Conservation (phyloP, 2,329 filamentous ascomycete genomes). For the Remersonia thermophila region DNA sequence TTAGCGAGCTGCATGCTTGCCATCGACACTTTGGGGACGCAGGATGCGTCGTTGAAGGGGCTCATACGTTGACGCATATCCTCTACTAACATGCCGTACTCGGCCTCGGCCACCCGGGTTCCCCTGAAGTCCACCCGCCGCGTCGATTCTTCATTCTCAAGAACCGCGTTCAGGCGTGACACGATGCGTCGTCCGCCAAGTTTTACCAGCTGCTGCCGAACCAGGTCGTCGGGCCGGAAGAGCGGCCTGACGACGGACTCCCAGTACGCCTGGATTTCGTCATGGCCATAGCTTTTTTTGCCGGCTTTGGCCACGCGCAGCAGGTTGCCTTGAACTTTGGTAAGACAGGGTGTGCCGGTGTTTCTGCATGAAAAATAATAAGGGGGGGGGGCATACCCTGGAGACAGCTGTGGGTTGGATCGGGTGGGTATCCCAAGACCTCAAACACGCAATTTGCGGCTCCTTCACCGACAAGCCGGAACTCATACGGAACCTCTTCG, state of each 20-base stretch:
- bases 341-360: not conserved
- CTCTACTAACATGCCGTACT: constrained; percentile 58
- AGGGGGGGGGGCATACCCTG: too few relatives aligned
- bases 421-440: constrained; percentile 25
- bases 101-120: constrained; percentile 39
- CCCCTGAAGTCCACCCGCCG: constrained; percentile 32
- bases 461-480: constrained; percentile 48
- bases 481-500: constrained; percentile 5
- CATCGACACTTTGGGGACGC: too few relatives aligned
- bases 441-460: constrained; percentile 67
- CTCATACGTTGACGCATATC: constrained; percentile 50
- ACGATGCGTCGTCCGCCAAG: constrained; percentile 30
- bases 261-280: constrained; percentile 35
- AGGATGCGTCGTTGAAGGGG: too few relatives aligned
- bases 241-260: constrained; percentile 40
- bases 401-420: too few relatives aligned
- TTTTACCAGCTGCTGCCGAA: constrained; percentile 41
- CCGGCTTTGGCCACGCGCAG: constrained; percentile 49
- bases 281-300: constrained; percentile 33
- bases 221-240: constrained; percentile 40
- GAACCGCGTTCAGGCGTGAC: constrained; percentile 38
- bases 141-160: constrained; percentile 30
- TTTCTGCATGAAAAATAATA: too few relatives aligned
- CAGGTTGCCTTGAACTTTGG: constrained; percentile 31
- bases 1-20: too few relatives aligned